Evolutionary conservation across 768 basidiomycete species (phyloP), one percentile per base, ranked within the genome.

Genomic region (Pisolithus microcarpus): DNA sequence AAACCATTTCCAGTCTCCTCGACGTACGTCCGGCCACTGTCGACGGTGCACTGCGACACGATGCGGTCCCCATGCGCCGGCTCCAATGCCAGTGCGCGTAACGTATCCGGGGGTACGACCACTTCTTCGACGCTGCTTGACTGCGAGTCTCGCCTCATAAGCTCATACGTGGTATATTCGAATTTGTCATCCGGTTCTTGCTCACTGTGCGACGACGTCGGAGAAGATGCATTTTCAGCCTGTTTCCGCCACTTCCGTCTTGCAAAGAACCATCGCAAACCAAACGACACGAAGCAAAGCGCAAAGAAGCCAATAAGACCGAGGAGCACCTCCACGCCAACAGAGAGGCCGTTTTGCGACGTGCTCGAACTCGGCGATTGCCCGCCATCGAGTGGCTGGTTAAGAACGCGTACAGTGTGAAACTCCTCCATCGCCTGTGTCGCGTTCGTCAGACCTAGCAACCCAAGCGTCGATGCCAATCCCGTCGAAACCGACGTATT

Each of bases 381-480:
- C 46, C 51, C 9, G 55, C 55, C 43, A 46, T 60, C 61, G n/a
- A 87, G 66, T 0, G 86, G 80, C 52, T 80, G 73, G 44, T 82
- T 76, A 30, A 83, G 67, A 13, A 90, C 78, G 4, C 89, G 80
- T 5, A 88, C 85, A 4, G 72, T 76, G 42, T 80, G 62, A 67
- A 90, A 91, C 55, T 90, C 85, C 2, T 74, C 65, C 52, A 89
- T 58, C 0, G 89, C 88, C 4, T 61, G 63, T 0, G 77, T 74
- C 0, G 79, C 71, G 56, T 90, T 76, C 2, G 86, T 88, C 1
- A 91, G 68, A 4, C 73, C 61, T 19, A 87, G 52, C 7, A 91
- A 62, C 0, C 87, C 88, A 1, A 91, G 72, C 1, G 70, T 64
- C 0, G 87, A 75, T 3, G 51, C 43, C 51, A 58, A 55, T 37